Evolutionary conservation across 352 stramenopile species (phyloP), one percentile per base, ranked within the genome.

Genomic region (Globisporangium recalcitrans): DNA sequence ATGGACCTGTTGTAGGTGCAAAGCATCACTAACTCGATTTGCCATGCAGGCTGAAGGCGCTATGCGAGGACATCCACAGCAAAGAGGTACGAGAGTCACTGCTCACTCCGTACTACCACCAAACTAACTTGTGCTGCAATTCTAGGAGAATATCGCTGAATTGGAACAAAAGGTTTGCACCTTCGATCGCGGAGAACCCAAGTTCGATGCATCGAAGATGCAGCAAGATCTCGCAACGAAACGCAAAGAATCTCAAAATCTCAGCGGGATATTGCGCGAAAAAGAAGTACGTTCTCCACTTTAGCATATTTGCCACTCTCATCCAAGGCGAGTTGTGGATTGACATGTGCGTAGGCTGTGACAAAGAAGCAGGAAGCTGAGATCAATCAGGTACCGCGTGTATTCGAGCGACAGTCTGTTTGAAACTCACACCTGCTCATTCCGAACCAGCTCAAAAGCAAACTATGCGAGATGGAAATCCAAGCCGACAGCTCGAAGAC

Each of bases 121-220:
- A 32, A 40, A 52, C 44, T 77, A 24, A 77, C 19, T 36, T 14
- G 22, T 40, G 36, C 32, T 38, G 32, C 32, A 38, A 7, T 34
- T 67, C 26, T 56, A 83, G 75, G 65, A 51, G 29, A 60, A 38
- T 49, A 70, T 80, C 38, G 57, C 68, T 7, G 65, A 77, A 26
- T 19, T 83, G 61, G 72, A 64, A 26, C 52, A 57, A 51, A 69
- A 69, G 24, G 62, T 75, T 4, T 47, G 58, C 21, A 46, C 52
- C 13, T 67, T 70, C 27, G 31, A 61, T 21, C 60, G 40, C 16
- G 42, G 46, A 38, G 42, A 47, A 58, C 29, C 16, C n/a, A 27
- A 52, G 14, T 54, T 62, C 36, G 52, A 44, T 9, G 47, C 53
- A 34, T 7, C 14, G 1, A 47, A 61, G 6, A 56, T 67, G 42